Percentiles rank a stretch among this genome's conserved stretches.
Evolutionary conservation across 164 flowering plant genomes (phyloP).

Genomic region (Nymphaea thermarum): DNA sequence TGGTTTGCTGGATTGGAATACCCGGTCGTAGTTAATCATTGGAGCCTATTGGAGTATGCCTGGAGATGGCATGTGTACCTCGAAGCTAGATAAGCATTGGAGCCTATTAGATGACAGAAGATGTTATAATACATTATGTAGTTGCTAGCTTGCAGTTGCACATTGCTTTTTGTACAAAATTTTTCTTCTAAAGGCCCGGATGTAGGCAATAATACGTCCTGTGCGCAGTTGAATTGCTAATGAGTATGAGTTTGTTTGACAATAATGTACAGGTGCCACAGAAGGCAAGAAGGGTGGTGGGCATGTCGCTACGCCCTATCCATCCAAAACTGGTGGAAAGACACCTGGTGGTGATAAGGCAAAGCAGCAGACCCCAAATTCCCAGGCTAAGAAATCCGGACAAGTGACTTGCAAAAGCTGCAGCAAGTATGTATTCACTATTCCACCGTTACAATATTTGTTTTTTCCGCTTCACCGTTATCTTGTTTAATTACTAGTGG

Average conservation of each 20-base stretch:
- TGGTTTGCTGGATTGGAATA: too few relatives aligned
- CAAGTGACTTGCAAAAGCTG: constrained; percentile 29
- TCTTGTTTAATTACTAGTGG: background rate
- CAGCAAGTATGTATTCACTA: constrained; percentile 26
- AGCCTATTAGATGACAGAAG: too few relatives aligned
- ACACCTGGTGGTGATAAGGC: constrained; percentile 19
- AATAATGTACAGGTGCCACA: constrained; percentile 4
- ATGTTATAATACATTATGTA: too few relatives aligned
- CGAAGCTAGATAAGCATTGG: too few relatives aligned
- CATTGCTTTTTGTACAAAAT: background rate
- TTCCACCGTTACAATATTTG: background rate
- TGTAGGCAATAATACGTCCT: background rate
- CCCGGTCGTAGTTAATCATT: too few relatives aligned
- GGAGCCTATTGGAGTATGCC: too few relatives aligned
- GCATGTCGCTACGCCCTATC: constrained; percentile 51
- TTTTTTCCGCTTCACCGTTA: background rate
- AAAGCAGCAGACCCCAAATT: constrained; percentile 20
- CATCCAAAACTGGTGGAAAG: constrained; percentile 33
- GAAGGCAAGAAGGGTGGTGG: constrained; percentile 46
- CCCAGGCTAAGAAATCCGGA: constrained; percentile 22
- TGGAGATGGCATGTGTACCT: too few relatives aligned
- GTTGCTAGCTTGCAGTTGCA: too few relatives aligned
- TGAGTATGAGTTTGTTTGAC: background rate
- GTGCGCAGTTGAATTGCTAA: background rate
- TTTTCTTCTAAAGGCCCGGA: background rate